phyloP scores from a whole-genome alignment of 2,329 filamentous ascomycete species.

The Fusarium guadeloupense region DNA sequence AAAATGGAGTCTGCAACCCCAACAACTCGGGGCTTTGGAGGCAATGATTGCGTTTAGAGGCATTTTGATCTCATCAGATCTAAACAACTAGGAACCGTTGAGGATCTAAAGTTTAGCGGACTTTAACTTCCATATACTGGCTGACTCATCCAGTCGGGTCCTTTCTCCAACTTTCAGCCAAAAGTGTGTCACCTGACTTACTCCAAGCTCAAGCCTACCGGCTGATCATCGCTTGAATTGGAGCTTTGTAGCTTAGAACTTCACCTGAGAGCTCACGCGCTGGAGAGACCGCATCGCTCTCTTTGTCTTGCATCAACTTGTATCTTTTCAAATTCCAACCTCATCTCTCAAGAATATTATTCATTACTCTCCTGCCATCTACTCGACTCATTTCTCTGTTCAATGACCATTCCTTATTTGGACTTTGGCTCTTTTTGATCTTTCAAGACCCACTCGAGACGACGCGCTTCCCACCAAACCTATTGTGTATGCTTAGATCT shows the following conservation, averaged over 20 bases:
- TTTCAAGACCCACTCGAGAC: conserved; percentile 21
- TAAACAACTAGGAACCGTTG: conserved; percentile 33
- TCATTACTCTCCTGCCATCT: background rate
- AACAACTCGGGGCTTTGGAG: conserved; percentile 30
- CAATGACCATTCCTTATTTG: background rate
- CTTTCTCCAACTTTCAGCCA: background rate
- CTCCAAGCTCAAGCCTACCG: conserved; percentile 2
- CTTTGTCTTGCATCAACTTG: conserved; percentile 21
- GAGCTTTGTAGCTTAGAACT: conserved; percentile 28
- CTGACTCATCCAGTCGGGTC: conserved; percentile 35
- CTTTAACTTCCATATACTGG: background rate
- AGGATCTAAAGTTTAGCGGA: conserved; percentile 16
- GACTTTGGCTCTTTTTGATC: conserved; percentile 6
- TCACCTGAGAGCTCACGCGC: conserved; percentile 31
- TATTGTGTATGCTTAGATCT: conserved; percentile 39
- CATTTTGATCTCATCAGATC: conserved; percentile 29
- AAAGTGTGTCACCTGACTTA: conserved; percentile 18
- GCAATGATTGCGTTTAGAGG: conserved; percentile 6
- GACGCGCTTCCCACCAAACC: conserved; percentile 33
- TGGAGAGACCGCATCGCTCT: conserved; percentile 9
- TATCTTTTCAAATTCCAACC: background rate
- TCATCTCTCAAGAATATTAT: background rate
- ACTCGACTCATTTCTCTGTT: background rate
- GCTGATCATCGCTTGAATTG: conserved; percentile 35
- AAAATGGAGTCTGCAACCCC: conserved; percentile 31